Conservation (phyloP, 1,139 yeast genomes). For the Geotrichum phurueaensis region DNA sequence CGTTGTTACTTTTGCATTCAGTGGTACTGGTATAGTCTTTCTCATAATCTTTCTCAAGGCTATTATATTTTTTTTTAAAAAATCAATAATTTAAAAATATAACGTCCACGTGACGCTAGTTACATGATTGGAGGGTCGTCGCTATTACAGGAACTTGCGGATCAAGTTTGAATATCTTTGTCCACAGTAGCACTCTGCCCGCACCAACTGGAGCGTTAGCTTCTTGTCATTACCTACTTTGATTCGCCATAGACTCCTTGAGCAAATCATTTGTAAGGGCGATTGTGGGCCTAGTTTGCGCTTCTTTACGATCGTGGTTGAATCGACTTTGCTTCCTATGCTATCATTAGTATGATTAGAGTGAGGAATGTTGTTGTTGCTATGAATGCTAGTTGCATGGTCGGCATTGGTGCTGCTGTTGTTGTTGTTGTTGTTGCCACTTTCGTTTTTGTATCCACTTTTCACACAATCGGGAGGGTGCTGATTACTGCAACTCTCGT, state of each 20-base stretch:
- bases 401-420: background rate
- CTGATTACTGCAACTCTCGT: background rate
- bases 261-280: constrained; percentile 14
- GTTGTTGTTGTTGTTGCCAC: background rate
- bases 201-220: constrained; percentile 7
- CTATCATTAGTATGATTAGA: background rate
- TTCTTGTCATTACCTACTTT: background rate
- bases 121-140: background rate
- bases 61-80: no score
- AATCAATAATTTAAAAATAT: no score
- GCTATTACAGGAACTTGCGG: constrained; percentile 3
- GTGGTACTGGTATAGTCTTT: no score
- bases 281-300: constrained; percentile 15
- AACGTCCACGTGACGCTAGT: background rate
- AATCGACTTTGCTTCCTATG: background rate
- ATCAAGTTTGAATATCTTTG: constrained; percentile 8
- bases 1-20: no score
- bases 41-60: no score
- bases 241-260: constrained; percentile 11
- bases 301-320: background rate
- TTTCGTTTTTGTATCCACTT: background rate
- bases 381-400: background rate
- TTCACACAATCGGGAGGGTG: background rate
- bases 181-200: constrained; percentile 15
- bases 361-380: background rate